Percentiles rank a stretch among this genome's conserved stretches.
Conservation (phyloP, 208 protist species). For the Crithidia expoeki region DNA sequence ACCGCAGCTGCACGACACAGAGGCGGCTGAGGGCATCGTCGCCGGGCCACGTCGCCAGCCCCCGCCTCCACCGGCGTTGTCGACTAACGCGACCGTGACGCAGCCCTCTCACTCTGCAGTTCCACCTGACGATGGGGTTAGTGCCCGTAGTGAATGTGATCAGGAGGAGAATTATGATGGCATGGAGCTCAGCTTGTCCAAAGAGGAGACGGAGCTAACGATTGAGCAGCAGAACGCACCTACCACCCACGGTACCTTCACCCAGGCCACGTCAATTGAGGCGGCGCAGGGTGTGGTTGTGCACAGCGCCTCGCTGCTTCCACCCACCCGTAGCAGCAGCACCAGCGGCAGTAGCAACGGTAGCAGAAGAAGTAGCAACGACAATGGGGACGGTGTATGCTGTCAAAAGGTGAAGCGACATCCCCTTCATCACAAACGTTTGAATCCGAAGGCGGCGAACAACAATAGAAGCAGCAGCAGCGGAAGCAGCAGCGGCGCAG, state of each 20-base stretch:
- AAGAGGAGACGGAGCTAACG: conserved; percentile 6
- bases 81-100: conserved; percentile 7
- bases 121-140: conserved; percentile 5
- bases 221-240: conserved; percentile 23
- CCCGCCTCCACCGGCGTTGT: conserved; percentile 16
- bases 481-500: neutral
- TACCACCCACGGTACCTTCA: conserved; percentile 11
- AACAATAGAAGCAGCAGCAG: conserved; percentile 6
- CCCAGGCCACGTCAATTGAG: conserved; percentile 12
- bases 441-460: no score
- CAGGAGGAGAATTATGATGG: neutral
- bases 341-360: conserved; percentile 6
- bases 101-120: conserved; percentile 12
- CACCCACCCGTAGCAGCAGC: conserved; percentile 29
- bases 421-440: neutral
- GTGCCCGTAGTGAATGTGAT: conserved; percentile 1
- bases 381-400: neutral
- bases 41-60: conserved; percentile 10
- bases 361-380: neutral
- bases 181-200: neutral
- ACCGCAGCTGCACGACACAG: conserved; percentile 1
- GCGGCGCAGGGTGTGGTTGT: conserved; percentile 20
- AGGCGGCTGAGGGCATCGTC: conserved; percentile 8
- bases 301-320: conserved; percentile 27
- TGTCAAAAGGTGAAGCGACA: no score